These are phyloP conservation scores for Suhomyces panamericanus DNA, from an alignment of 1,139 yeast genomes.

Conservation along the genomic window DNA sequence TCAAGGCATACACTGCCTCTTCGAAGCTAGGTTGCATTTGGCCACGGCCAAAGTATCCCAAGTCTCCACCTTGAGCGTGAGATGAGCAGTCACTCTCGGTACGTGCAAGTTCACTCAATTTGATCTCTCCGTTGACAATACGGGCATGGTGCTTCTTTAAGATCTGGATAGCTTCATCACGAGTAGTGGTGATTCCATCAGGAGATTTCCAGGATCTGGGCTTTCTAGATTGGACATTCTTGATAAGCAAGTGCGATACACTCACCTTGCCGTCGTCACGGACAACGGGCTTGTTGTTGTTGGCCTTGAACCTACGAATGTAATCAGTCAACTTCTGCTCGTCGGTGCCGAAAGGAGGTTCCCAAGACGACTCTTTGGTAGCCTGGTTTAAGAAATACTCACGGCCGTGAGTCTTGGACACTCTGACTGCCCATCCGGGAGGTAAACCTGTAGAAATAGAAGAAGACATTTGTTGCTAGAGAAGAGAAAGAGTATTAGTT, in stretches of 20 bases:
- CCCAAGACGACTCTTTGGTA: slow-evolving; percentile 83
- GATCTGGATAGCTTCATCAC: slow-evolving; percentile 79
- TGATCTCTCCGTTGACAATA: slow-evolving; percentile 68
- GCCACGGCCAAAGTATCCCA: slow-evolving; percentile 85
- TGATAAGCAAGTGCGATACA: slow-evolving; percentile 69
- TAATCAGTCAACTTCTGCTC: slow-evolving; percentile 57
- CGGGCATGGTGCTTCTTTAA: slow-evolving; percentile 58
- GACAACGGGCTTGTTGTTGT: slow-evolving; percentile 64
- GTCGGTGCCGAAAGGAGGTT: slow-evolving; percentile 85
- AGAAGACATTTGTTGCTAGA: background rate
- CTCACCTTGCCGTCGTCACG: slow-evolving; percentile 47
- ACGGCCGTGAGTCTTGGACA: slow-evolving; percentile 77
- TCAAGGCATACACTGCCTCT: slow-evolving; percentile 76
- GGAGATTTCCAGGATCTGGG: slow-evolving; percentile 91
- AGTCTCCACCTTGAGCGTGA: slow-evolving; percentile 85
- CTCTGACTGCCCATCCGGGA: slow-evolving; percentile 76
- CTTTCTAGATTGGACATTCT: slow-evolving; percentile 79
- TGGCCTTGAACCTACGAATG: slow-evolving; percentile 46
- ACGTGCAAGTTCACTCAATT: slow-evolving; percentile 70
- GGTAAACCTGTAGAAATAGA: slow-evolving; percentile 69
- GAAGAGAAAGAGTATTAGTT: background rate
- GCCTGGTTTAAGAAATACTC: slow-evolving; percentile 78
- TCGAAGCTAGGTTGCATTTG: slow-evolving; percentile 96
- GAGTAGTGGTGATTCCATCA: slow-evolving; percentile 65
- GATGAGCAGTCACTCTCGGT: slow-evolving; percentile 90